Evolutionary conservation across 768 basidiomycete species (phyloP).

Genomic region (Mycena capillaripes): DNA sequence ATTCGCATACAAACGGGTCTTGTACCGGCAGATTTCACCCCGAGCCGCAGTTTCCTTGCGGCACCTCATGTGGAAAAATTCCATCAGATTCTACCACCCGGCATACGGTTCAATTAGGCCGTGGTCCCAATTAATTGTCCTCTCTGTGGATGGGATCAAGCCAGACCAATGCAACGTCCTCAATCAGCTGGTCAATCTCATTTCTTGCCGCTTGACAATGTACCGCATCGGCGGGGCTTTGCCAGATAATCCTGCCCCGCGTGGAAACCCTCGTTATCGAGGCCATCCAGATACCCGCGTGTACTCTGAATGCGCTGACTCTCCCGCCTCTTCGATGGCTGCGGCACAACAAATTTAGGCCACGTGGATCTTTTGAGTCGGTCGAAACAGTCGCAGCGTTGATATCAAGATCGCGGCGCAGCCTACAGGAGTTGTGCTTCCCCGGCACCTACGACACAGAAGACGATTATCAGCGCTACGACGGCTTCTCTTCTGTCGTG

Average conservation of each 20-base stretch:
- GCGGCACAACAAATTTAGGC: too few species aligned
- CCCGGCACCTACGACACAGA: too few species aligned
- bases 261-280: neutral
- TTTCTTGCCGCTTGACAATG: neutral
- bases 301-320: neutral
- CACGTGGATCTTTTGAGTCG: neutral
- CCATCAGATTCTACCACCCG: neutral
- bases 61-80: neutral
- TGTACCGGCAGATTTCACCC: too few species aligned
- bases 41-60: neutral
- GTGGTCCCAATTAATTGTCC: neutral
- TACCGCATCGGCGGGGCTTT: too few species aligned
- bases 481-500: too few species aligned
- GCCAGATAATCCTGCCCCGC: neutral
- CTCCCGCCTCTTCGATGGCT: neutral
- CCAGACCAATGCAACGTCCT: neutral
- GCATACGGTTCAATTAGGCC: neutral
- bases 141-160: neutral
- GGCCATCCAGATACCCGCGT: neutral
- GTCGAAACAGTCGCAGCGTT: neutral
- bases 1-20: too few species aligned
- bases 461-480: too few species aligned
- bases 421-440: too few species aligned
- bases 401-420: too few species aligned
- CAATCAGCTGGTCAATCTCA: neutral